Evolutionary conservation across 306 rosid species (phyloP).

Genomic region (Mucuna pruriens): DNA sequence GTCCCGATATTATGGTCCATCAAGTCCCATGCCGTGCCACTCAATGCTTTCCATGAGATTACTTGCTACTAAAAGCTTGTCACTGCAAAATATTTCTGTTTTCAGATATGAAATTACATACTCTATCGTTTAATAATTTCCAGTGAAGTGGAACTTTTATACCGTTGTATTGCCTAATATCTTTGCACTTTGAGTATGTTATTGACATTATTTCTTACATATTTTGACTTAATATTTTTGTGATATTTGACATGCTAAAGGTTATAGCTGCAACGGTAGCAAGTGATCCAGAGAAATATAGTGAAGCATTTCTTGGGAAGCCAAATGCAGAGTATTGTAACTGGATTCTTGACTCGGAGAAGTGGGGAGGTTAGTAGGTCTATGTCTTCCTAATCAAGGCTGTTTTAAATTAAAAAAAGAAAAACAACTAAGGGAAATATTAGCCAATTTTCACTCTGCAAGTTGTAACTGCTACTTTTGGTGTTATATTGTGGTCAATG

Average conservation of each 20-base stretch:
- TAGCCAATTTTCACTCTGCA: conserved; percentile 12
- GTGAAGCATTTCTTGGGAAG: conserved; percentile 91
- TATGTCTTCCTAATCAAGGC: neutral
- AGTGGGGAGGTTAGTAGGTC: conserved; percentile 88
- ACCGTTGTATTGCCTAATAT: neutral
- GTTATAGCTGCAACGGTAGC: conserved; percentile 92
- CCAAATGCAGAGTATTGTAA: conserved; percentile 78
- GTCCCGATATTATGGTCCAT: neutral
- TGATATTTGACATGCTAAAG: conserved; percentile 48
- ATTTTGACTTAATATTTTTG: conserved; percentile 13
- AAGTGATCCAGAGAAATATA: conserved; percentile 78
- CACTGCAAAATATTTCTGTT: neutral
- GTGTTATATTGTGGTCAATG: neutral
- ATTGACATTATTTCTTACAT: no score
- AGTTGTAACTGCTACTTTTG: conserved; percentile 24
- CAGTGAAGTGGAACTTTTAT: neutral
- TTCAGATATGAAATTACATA: neutral
- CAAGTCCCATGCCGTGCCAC: neutral
- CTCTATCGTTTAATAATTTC: conserved; percentile 9
- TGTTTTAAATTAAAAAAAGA: neutral
- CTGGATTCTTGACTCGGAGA: conserved; percentile 89
- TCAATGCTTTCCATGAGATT: neutral
- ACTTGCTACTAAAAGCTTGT: neutral
- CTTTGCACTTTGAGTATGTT: conserved; percentile 11
- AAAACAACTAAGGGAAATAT: neutral